Evolutionary conservation across 257 asterid species (phyloP).

Genomic region (Anisodus tanguticus): DNA sequence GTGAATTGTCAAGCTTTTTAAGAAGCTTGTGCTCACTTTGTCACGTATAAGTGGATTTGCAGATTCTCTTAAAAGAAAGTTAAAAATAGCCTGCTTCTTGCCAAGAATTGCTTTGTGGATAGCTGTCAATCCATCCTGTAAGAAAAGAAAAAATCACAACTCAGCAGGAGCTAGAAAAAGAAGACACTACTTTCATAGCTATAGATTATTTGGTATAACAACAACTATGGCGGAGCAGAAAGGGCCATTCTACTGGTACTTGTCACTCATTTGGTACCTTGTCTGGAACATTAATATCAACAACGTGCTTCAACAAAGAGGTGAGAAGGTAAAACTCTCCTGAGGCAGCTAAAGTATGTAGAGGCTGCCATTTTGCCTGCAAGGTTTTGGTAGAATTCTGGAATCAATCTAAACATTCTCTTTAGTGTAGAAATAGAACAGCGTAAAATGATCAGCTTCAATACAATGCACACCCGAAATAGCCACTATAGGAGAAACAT

Average conservation of each 20-base stretch:
- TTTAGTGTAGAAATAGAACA: constrained; percentile 6
- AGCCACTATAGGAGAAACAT: constrained; percentile 17
- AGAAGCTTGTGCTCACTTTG: constrained; percentile 53
- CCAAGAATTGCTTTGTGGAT: constrained; percentile 87
- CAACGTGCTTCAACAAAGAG: constrained; percentile 69
- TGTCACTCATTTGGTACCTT: constrained; percentile 54
- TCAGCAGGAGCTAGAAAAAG: constrained; percentile 12
- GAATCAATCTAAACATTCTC: constrained; percentile 33
- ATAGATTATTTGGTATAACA: constrained; percentile 32
- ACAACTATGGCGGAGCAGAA: constrained; percentile 23
- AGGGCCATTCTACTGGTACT: constrained; percentile 13
- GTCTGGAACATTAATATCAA: constrained; percentile 72
- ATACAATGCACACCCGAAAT: not conserved
- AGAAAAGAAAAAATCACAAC: not conserved
- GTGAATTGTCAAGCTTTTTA: constrained; percentile 9
- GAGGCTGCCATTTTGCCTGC: constrained; percentile 93
- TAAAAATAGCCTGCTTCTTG: constrained; percentile 86
- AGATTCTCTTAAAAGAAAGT: constrained; percentile 84
- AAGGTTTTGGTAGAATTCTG: constrained; percentile 23
- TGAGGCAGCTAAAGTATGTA: constrained; percentile 85
- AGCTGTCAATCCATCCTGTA: constrained; percentile 83
- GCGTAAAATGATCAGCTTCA: not conserved
- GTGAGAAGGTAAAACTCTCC: constrained; percentile 83
- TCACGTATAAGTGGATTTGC: constrained; percentile 84
- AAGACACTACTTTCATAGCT: not conserved